Evolutionary conservation across 805 yeast genomes (phyloP).

Genomic region (Metschnikowia henanensis): DNA sequence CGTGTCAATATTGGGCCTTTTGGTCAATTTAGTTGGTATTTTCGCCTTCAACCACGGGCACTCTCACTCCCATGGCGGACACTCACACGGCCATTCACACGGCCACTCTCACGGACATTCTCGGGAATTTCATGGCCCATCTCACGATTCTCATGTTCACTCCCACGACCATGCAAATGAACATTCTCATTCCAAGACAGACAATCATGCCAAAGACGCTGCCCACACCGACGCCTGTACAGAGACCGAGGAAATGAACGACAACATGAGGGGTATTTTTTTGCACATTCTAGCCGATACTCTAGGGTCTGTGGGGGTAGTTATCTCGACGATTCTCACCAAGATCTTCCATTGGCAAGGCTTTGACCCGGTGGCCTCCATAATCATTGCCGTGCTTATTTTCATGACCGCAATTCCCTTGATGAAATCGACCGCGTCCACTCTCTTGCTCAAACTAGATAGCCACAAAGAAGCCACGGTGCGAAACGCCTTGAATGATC

Average conservation of each 20-base stretch:
- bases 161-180: slow-evolving; percentile 1
- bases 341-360: slow-evolving; percentile 66
- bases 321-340: slow-evolving; percentile 81
- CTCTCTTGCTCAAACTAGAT: slow-evolving; percentile 63
- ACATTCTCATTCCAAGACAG: slow-evolving; percentile 12
- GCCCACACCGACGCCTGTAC: slow-evolving; percentile 4
- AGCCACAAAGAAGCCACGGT: slow-evolving; percentile 60
- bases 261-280: slow-evolving; percentile 92
- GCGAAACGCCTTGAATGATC: slow-evolving; percentile 64
- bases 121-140: too few relatives aligned
- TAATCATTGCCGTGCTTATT: slow-evolving; percentile 80
- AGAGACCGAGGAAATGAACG: slow-evolving; percentile 32
- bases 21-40: slow-evolving; percentile 90
- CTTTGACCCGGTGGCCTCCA: slow-evolving; percentile 91
- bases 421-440: slow-evolving; percentile 74
- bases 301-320: slow-evolving; percentile 95
- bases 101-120: slow-evolving; percentile 23
- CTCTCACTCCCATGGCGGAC: slow-evolving; percentile 45
- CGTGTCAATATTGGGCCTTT: slow-evolving; percentile 80
- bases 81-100: slow-evolving; percentile 40
- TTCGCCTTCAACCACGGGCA: slow-evolving; percentile 93
- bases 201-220: slow-evolving; percentile 12
- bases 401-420: slow-evolving; percentile 82
- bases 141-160: slow-evolving; percentile 4
- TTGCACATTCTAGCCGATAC: slow-evolving; percentile 95